Conservation (phyloP, 805 yeast genomes). For the Saccharomycopsis guyanensis region DNA sequence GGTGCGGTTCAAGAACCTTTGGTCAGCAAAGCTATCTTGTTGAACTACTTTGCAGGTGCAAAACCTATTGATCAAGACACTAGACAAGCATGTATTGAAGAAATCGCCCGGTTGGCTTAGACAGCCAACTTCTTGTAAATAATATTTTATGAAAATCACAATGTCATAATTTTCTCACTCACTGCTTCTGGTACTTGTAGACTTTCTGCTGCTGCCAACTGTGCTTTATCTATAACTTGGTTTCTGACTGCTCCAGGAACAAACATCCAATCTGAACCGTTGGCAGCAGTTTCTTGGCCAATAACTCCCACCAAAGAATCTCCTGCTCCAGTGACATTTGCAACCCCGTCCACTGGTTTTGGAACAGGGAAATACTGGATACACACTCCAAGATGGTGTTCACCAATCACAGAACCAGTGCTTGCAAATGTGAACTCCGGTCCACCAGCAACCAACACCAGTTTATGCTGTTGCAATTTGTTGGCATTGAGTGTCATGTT, state of each 20-base stretch:
- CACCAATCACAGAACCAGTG: constrained; percentile 16
- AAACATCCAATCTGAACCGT: constrained; percentile 26
- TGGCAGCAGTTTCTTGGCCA: constrained; percentile 34
- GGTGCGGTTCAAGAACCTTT: constrained; percentile 49
- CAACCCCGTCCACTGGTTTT: constrained; percentile 26
- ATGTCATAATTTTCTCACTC: constrained; percentile 5
- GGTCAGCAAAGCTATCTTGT: constrained; percentile 46
- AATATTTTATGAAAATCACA: background rate
- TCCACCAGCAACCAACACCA: background rate
- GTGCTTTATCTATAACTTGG: constrained; percentile 28
- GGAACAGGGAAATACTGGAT: constrained; percentile 54
- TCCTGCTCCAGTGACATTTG: constrained; percentile 84
- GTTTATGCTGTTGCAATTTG: constrained; percentile 10
- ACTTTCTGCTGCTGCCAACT: constrained; percentile 29
- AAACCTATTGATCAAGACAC: constrained; percentile 54
- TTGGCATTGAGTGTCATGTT: constrained; percentile 29
- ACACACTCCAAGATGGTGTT: constrained; percentile 40
- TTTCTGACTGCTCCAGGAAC: constrained; percentile 26
- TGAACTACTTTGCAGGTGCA: constrained; percentile 55
- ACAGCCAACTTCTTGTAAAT: background rate
- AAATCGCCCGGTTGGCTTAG: constrained; percentile 22
- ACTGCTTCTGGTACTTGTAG: constrained; percentile 11
- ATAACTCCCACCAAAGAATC: constrained; percentile 70
- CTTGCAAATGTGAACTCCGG: constrained; percentile 11
- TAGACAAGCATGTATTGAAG: constrained; percentile 34